Base-by-base conservation (phyloP, 164 flowering plant species). In the Piper betle region DNA sequence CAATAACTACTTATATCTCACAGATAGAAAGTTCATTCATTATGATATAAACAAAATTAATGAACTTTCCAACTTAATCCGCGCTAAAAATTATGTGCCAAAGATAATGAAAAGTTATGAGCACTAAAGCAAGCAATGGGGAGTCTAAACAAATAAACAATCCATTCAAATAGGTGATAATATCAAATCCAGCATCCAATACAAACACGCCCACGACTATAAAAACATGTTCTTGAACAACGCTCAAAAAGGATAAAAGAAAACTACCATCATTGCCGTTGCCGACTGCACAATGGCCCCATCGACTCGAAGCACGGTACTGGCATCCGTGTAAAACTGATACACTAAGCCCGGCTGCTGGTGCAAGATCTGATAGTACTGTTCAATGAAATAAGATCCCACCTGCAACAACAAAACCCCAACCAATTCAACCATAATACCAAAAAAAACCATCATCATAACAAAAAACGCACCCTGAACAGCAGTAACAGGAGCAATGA, bases 241-340 rank as follows among this genome's bases (percentile, higher is more conserved):
- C 9, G 15, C 10, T 10, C 6, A 42, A 1, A 6, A 42, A 10
- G 50, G 12, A 15, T 4, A 9, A 15, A 46, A 46, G 15, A 3
- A 3, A 9, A 12, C 50, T 73, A 93, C 98, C 82, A 81, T 73
- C 84, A 82, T 82, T 58, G 77, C 77, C 9, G 85, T 42, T 2
- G 92, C 96, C 2, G 85, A 61, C 59, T 84, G 82, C 33, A 60
- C 65, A 5, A 58, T 39, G 17, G 65, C 66, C 40, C 97, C 96
- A 70, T 90, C 92, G 12, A 87, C 68, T 15, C 96, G 84, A 64
- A 87, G 64, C 82, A 90, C 82, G n/a, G 97, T 80, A 69, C 98
- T 93, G 15, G 84, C 73, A 60, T 87, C 94, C 13, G 83, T 77
- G 66, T 89, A 92, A 64, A 89, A 88, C 74, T 87, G 94, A 73